Conservation (phyloP, 495 filamentous ascomycete genomes). For the Copromyces sp. region DNA sequence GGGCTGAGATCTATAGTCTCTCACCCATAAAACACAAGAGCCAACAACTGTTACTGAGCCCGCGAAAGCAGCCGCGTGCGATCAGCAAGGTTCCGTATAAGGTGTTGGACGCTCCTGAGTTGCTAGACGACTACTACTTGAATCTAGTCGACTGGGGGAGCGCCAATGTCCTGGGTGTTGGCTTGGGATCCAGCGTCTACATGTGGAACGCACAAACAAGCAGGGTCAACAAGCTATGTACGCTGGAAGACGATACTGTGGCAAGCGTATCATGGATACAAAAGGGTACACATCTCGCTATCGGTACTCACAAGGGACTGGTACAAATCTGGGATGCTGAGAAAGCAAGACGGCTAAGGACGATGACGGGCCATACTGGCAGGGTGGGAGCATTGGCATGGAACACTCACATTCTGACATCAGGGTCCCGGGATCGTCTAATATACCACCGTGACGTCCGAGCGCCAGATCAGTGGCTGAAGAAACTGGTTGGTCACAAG, state of each 20-base stretch:
- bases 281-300: slow-evolving; percentile 84
- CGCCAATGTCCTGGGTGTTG: slow-evolving; percentile 84
- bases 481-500: slow-evolving; percentile 84
- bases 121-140: slow-evolving; percentile 95
- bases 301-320: slow-evolving; percentile 85
- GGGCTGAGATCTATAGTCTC: slow-evolving; percentile 85
- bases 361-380: slow-evolving; percentile 92
- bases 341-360: slow-evolving; percentile 69
- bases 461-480: slow-evolving; percentile 79
- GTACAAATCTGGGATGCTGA: slow-evolving; percentile 98
- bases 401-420: slow-evolving; percentile 96
- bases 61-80: slow-evolving; percentile 73
- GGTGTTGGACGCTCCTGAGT: slow-evolving; percentile 88
- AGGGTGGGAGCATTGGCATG: slow-evolving; percentile 87
- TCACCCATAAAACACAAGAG: slow-evolving; percentile 85
- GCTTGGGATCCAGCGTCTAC: slow-evolving; percentile 87
- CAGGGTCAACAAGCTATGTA: slow-evolving; percentile 83
- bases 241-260: slow-evolving; percentile 84
- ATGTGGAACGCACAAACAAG: slow-evolving; percentile 94
- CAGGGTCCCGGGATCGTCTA: slow-evolving; percentile 82
- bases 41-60: slow-evolving; percentile 83
- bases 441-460: slow-evolving; percentile 96
- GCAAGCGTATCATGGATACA: slow-evolving; percentile 98
- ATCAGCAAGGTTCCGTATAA: slow-evolving; percentile 97
- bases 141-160: slow-evolving; percentile 99